Conservation (phyloP, 352 stramenopile species). For the Phytophthora melonis region DNA sequence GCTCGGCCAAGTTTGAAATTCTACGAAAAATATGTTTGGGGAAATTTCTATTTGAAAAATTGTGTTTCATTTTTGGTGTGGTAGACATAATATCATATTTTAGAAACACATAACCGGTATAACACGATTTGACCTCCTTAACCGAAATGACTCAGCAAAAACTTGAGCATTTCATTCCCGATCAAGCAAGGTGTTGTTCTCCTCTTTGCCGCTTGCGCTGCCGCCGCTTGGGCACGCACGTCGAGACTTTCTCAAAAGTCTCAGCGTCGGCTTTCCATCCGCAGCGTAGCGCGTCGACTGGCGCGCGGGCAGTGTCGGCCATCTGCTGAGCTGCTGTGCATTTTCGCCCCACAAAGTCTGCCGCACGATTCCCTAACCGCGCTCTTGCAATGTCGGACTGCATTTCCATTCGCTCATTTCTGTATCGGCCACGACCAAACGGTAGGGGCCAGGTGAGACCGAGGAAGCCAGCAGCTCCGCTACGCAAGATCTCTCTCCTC, state of each 20-base stretch:
- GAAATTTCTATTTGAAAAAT: too few species aligned
- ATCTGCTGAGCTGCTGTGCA: constrained; percentile 16
- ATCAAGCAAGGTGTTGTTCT: background rate
- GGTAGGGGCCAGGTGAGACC: constrained; percentile 26
- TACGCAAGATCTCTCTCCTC: background rate
- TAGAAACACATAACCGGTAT: too few species aligned
- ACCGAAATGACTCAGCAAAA: too few species aligned
- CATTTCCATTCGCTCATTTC: constrained; percentile 12
- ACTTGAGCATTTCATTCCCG: too few species aligned
- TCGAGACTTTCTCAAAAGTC: background rate
- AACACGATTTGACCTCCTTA: too few species aligned
- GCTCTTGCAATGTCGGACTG: constrained; percentile 13
- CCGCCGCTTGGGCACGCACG: background rate
- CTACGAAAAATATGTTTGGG: too few species aligned
- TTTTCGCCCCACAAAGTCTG: background rate
- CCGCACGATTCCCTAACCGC: background rate
- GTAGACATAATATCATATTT: too few species aligned
- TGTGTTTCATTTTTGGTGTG: too few species aligned
- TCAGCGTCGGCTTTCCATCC: background rate
- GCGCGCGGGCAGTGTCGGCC: background rate
- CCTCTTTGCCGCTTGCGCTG: background rate
- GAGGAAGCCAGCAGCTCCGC: constrained; percentile 12
- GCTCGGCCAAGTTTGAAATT: too few species aligned
- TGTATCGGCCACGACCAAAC: constrained; percentile 15
- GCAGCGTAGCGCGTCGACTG: background rate